phyloP scores from a whole-genome alignment of 2,329 filamentous ascomycete genomes.

The Cladosporium phlei region DNA sequence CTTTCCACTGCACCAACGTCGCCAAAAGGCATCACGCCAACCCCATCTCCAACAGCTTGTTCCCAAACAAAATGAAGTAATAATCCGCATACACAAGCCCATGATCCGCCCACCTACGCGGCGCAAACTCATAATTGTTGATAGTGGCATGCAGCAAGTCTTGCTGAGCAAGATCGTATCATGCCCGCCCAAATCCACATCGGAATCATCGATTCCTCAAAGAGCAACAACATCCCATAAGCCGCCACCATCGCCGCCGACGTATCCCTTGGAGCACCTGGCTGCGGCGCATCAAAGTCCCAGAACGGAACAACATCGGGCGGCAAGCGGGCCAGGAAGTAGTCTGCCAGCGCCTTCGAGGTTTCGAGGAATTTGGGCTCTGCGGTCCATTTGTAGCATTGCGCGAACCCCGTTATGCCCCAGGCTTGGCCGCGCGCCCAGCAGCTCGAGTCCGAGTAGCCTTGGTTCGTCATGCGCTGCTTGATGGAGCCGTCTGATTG shows the following conservation, averaged over 20 bases:
- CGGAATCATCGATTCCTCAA: slow-evolving; percentile 28
- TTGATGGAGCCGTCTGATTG: slow-evolving; percentile 41
- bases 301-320: slow-evolving; percentile 42
- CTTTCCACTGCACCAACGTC: too few relatives aligned
- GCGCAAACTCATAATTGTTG: slow-evolving; percentile 45
- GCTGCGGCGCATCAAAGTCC: slow-evolving; percentile 49
- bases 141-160: slow-evolving; percentile 45
- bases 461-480: slow-evolving; percentile 47
- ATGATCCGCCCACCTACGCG: slow-evolving; percentile 43
- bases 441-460: slow-evolving; percentile 40
- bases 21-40: too few relatives aligned
- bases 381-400: slow-evolving; percentile 46
- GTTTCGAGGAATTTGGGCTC: slow-evolving; percentile 41
- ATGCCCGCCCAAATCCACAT: slow-evolving; percentile 30
- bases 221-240: slow-evolving; percentile 39
- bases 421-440: slow-evolving; percentile 50
- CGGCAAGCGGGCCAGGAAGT: slow-evolving; percentile 42
- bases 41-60: slow-evolving; percentile 39
- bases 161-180: slow-evolving; percentile 41
- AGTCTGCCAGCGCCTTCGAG: slow-evolving; percentile 42
- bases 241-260: slow-evolving; percentile 40
- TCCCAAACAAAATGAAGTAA: slow-evolving; percentile 45
- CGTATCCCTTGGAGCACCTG: slow-evolving; percentile 36
- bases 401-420: slow-evolving; percentile 46
- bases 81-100: slow-evolving; percentile 50